Conservation (phyloP, 768 basidiomycete species). For the Daedaleopsis nitida region DNA sequence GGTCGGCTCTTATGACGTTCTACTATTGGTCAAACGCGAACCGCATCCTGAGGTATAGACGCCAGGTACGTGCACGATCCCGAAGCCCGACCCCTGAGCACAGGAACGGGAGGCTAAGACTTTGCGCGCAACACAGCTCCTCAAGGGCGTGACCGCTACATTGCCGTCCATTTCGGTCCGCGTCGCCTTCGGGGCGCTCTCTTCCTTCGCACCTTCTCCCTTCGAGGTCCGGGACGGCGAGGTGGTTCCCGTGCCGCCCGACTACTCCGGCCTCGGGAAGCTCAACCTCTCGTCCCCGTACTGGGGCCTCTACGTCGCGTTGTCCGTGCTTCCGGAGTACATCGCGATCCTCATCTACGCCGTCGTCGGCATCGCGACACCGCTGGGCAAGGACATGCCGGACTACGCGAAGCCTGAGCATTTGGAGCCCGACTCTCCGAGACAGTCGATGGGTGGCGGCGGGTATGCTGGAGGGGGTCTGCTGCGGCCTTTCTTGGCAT, state of each 20-base stretch:
- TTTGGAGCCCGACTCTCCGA: background rate
- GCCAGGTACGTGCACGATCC: no score
- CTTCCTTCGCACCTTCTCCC: conserved; percentile 54
- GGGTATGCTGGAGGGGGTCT: background rate
- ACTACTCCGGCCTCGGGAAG: conserved; percentile 41
- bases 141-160: conserved; percentile 50
- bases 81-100: no score
- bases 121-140: conserved; percentile 43
- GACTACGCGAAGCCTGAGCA: background rate
- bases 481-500: no score
- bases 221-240: conserved; percentile 3
- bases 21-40: no score
- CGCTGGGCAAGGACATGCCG: background rate
- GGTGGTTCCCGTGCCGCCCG: conserved; percentile 27
- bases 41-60: no score
- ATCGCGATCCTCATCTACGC: conserved; percentile 47
- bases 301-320: conserved; percentile 54
- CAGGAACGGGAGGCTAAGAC: no score
- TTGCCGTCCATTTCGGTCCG: conserved; percentile 63
- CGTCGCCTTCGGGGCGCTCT: conserved; percentile 58
- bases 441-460: no score
- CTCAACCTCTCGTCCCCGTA: conserved; percentile 58
- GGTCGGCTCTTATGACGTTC: no score
- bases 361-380: conserved; percentile 24
- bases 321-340: conserved; percentile 64